These are phyloP conservation scores for Clitoria ternatea DNA, from an alignment of 306 rosid genomes.

Conservation along the genomic window DNA sequence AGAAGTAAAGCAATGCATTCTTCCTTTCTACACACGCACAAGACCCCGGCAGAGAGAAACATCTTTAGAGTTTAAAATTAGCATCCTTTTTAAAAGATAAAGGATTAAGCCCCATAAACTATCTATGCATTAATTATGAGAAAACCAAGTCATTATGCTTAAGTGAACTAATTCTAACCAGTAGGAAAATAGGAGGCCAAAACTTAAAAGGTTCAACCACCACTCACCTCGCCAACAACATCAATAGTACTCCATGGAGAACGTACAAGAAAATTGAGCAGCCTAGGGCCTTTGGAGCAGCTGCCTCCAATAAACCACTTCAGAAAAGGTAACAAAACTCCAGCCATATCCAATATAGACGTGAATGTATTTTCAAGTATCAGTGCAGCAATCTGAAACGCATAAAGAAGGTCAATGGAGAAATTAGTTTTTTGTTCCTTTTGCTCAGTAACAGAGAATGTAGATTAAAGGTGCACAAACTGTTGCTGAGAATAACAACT, in stretches of 20 bases:
- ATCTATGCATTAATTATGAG: background rate
- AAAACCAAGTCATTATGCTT: background rate
- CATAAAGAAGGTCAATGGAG: slow-evolving; percentile 28
- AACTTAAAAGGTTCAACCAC: slow-evolving; percentile 19
- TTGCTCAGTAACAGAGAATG: no score
- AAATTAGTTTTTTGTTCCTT: no score
- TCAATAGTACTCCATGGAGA: slow-evolving; percentile 98
- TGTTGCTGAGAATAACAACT: slow-evolving; percentile 22
- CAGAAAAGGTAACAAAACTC: slow-evolving; percentile 86
- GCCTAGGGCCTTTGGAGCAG: slow-evolving; percentile 63
- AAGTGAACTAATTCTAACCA: background rate
- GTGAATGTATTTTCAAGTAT: slow-evolving; percentile 94
- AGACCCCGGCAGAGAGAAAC: background rate
- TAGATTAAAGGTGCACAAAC: slow-evolving; percentile 13
- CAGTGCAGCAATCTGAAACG: slow-evolving; percentile 77
- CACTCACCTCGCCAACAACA: slow-evolving; percentile 73
- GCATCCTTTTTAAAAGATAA: background rate
- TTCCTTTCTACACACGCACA: background rate
- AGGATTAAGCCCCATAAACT: background rate
- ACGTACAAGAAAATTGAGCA: slow-evolving; percentile 86
- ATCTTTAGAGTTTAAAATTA: slow-evolving; percentile 4
- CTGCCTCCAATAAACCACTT: slow-evolving; percentile 97
- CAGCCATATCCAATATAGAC: slow-evolving; percentile 99
- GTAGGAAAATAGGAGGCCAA: background rate
- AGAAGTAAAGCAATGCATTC: background rate